Evolutionary conservation across 495 filamentous ascomycete species (phyloP), one percentile per base, ranked within the genome.

Genomic region (Amphirosellinia nigrospora): DNA sequence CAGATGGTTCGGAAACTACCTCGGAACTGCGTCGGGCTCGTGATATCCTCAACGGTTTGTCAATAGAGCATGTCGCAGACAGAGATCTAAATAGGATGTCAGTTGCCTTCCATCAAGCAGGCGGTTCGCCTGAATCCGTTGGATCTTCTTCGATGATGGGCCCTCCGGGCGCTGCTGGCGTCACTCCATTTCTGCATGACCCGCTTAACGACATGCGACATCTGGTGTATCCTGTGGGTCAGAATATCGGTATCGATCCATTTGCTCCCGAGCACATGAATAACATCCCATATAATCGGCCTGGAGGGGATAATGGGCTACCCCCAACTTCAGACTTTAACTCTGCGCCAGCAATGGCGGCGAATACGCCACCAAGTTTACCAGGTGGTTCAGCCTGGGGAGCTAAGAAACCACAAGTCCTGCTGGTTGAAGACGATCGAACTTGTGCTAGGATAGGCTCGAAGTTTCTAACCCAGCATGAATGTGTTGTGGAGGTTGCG

Each of bases 361-460:
- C 76, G 4, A 72, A 73, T 55, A 78, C 76, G 28, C 76, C 76
- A 8, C 76, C 76, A 10, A 71, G 74, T 48, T 62, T 62, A 28
- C 76, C 78, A 38, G 64, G 65, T 4, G 74, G 75, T 21, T 81
- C 82, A 16, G 56, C 59, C 80, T 98, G 94, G 94, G 82, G 84
- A n/a, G 81, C 89, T 23, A 89, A 91, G 71, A 90, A 90, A 71
- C 96, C 96, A 0, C 88, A 91, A 63, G 94, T 99, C 69, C 83
- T 99, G 67, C 86, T 99, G 52, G 96, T 99, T 41, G 96, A 99
- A 78, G 96, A 99, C 78, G 96, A 99, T 79, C 91, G 89, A 61
- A 98, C 94, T 2, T 98, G 96, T 79, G 89, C 94, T 41, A 87
- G 95, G 63, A 98, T 99, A 72, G 96, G 96, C 43, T 90, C 93